Evolutionary conservation across 2,329 filamentous ascomycete species (phyloP).

Genomic region (Cucurbitaria berberidis): DNA sequence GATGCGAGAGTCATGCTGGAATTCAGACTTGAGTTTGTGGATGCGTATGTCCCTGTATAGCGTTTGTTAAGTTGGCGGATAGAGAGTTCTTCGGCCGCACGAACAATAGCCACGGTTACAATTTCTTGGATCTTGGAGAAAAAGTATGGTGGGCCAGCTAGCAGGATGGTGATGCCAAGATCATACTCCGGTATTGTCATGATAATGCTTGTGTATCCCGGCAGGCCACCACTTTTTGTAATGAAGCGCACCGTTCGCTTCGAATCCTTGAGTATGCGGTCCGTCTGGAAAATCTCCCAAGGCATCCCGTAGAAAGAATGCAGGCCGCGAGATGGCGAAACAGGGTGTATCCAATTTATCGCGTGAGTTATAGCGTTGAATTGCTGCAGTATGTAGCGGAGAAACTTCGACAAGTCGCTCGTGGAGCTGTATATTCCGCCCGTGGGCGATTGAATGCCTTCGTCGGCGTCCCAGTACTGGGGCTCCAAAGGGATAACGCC

Average conservation of each 20-base stretch:
- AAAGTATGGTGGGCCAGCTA: constrained; percentile 32
- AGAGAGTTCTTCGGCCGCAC: constrained; percentile 43
- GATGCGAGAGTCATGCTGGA: constrained; percentile 33
- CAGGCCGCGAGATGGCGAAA: constrained; percentile 45
- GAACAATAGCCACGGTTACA: constrained; percentile 38
- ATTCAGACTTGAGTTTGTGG: constrained; percentile 28
- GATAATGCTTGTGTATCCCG: constrained; percentile 52
- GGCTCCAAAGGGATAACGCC: constrained; percentile 48
- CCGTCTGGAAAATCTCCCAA: constrained; percentile 56
- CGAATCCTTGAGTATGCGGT: constrained; percentile 46
- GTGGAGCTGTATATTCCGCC: constrained; percentile 54
- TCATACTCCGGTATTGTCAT: constrained; percentile 53
- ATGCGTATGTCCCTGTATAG: constrained; percentile 37
- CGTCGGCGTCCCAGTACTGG: constrained; percentile 51
- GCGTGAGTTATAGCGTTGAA: constrained; percentile 51
- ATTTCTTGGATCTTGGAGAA: constrained; percentile 36
- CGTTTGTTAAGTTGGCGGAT: constrained; percentile 32
- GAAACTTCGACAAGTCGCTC: constrained; percentile 51
- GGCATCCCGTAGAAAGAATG: constrained; percentile 55
- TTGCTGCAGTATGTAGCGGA: constrained; percentile 52
- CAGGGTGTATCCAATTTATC: constrained; percentile 54
- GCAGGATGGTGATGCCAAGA: constrained; percentile 52
- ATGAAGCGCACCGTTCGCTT: constrained; percentile 51
- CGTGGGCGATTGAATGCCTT: constrained; percentile 52
- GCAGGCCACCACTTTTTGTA: constrained; percentile 54